Base-by-base conservation (phyloP, 2,329 filamentous ascomycete species). In the Acrocalymma vagum region DNA sequence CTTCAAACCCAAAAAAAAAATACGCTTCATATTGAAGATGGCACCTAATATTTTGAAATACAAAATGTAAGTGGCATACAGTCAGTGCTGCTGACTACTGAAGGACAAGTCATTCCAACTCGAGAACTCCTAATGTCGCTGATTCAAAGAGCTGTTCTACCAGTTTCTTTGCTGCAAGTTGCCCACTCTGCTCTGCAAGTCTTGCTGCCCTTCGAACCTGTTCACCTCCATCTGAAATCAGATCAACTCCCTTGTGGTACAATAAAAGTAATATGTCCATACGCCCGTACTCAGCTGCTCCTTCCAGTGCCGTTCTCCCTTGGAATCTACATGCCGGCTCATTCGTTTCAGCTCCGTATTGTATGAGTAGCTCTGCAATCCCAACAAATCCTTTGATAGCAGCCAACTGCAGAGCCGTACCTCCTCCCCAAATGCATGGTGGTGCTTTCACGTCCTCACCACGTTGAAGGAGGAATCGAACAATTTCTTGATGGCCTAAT, bases 221-320 rank as follows among this genome's bases (percentile, higher is more conserved):
- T 33, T 32, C 28, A 3, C 43, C 46, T 10, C 27, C 42, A 29
- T 48, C 39, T 11, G 33, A 36, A 6, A 39, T 31, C 13, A 54
- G 22, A 36, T 49, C 44, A 2, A 46, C 40, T 3, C 45, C 40
- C 10, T 41, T 30, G 16, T 55, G 30, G 10, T 37, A 39, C 6
- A 55, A 38, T 10, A 38, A 36, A 9, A 41, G 29, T 22, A 55
- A 14, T 36, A 45, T 53, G 11, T 51, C 47, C 10, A 53, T 40
- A 8, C 41, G 38, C n/a, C 50, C 50, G 10, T 43, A 14, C 16
- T 44, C 50, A 23, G 50, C 41, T 6, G 50, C 50, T 10, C 25
- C 22, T 30, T 53, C 50, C 11, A 53, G 46, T 11, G 50, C 50
- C 3, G 47, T 53, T 23, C 27, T 31, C 0, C 47, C 50, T 2